These are phyloP conservation scores for Solanum paucissectum DNA, from an alignment of 257 asterid species.

Conservation along the genomic window DNA sequence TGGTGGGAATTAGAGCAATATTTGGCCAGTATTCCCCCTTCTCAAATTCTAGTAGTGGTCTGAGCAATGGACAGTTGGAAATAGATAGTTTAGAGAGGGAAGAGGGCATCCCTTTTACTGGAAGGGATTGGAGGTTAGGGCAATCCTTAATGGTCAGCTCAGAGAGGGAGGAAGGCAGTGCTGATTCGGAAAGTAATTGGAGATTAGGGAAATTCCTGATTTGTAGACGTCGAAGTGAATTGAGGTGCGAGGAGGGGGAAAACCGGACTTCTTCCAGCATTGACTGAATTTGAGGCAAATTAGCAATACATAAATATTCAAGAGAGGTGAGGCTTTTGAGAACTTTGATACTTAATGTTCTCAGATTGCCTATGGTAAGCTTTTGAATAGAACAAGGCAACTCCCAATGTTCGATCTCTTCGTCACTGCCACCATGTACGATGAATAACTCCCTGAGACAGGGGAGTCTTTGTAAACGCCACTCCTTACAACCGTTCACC, in stretches of 20 bases:
- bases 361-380: not conserved
- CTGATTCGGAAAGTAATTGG: not conserved
- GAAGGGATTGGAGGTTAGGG: not conserved
- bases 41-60: no score
- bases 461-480: not conserved
- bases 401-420: not conserved
- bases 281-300: no score
- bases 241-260: not conserved
- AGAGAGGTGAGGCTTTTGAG: not conserved
- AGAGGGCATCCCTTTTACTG: not conserved
- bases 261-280: no score
- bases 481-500: not conserved
- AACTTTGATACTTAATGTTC: not conserved
- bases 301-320: no score
- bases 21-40: no score
- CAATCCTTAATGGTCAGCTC: not conserved
- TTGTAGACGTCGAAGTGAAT: not conserved
- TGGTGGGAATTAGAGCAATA: no score
- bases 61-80: no score
- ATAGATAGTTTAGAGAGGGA: not conserved
- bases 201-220: not conserved
- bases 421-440: not conserved
- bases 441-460: fast-evolving
- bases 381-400: not conserved
- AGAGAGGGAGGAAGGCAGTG: not conserved